Percentiles rank a stretch among this genome's conserved stretches.
phyloP scores from a whole-genome alignment of 2,329 filamentous ascomycete species.

The Davidsoniella virescens region DNA sequence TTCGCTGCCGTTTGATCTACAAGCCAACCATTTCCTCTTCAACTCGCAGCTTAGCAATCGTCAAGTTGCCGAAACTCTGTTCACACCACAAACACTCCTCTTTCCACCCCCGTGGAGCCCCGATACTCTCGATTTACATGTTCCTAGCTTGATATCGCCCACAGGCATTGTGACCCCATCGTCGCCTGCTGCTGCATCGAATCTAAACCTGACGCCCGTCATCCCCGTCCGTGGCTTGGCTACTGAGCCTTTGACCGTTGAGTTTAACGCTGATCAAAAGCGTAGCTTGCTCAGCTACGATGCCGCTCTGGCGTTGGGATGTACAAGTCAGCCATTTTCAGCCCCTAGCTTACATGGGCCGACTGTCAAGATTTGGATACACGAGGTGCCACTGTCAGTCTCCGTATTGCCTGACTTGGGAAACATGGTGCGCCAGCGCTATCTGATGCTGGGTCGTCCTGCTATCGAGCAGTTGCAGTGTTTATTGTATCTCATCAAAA shows the following conservation, averaged over 20 bases:
- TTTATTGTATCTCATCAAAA: constrained; percentile 6
- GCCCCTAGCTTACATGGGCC: constrained; percentile 6
- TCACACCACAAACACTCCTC: too few relatives aligned
- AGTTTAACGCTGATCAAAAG: constrained; percentile 8
- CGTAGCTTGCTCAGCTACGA: constrained; percentile 5
- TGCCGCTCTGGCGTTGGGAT: constrained; percentile 1
- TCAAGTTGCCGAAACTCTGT: too few relatives aligned
- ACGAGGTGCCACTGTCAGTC: constrained; percentile 5
- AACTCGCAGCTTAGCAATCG: too few relatives aligned
- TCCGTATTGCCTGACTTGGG: constrained; percentile 6
- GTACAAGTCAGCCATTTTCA: constrained; percentile 2
- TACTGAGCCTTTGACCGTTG: constrained; percentile 3
- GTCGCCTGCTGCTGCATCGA: too few relatives aligned
- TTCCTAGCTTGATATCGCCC: too few relatives aligned
- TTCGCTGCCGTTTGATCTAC: too few relatives aligned
- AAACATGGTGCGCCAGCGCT: constrained; percentile 3
- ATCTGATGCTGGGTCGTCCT: constrained; percentile 5
- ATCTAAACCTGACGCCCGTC: too few relatives aligned
- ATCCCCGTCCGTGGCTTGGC: background rate
- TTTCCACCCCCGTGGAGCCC: too few relatives aligned
- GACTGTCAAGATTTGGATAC: constrained; percentile 7
- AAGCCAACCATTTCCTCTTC: too few relatives aligned
- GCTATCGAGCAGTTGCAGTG: constrained; percentile 8
- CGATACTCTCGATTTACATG: too few relatives aligned
- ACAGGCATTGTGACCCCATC: too few relatives aligned